phyloP scores from a whole-genome alignment of 371 early-diverging fungal species.

The Apophysomyces elegans region DNA sequence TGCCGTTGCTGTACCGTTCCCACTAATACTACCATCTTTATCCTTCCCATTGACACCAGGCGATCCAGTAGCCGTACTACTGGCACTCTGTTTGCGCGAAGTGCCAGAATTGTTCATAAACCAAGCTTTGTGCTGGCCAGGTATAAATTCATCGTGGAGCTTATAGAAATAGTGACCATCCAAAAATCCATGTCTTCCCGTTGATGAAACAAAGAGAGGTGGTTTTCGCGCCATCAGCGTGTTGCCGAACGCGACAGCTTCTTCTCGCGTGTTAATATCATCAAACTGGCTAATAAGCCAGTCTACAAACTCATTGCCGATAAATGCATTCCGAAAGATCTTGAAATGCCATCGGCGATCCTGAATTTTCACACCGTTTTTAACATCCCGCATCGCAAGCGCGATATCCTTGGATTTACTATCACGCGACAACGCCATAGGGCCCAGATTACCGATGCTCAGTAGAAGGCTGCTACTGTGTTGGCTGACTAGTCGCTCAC shows the following conservation, averaged over 20 bases:
- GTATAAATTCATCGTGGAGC: slow-evolving; percentile 66
- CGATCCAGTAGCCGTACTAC: slow-evolving; percentile 26
- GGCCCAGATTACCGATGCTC: slow-evolving; percentile 30
- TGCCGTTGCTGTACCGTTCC: neutral
- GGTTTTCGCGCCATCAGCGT: slow-evolving; percentile 72
- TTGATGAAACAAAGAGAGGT: slow-evolving; percentile 77
- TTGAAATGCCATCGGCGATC: slow-evolving; percentile 92
- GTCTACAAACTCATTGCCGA: slow-evolving; percentile 90
- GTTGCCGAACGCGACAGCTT: slow-evolving; percentile 87
- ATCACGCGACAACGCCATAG: slow-evolving; percentile 37
- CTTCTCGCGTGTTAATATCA: slow-evolving; percentile 80
- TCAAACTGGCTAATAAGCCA: slow-evolving; percentile 85
- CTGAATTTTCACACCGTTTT: slow-evolving; percentile 71
- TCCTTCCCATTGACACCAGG: slow-evolving; percentile 25
- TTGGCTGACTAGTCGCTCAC: neutral
- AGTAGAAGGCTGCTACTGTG: slow-evolving; percentile 31
- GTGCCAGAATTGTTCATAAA: slow-evolving; percentile 23
- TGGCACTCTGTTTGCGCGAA: slow-evolving; percentile 31
- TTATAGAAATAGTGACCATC: slow-evolving; percentile 95
- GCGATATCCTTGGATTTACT: slow-evolving; percentile 71
- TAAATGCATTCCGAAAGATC: slow-evolving; percentile 75
- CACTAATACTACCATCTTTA: slow-evolving; percentile 15
- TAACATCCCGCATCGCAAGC: slow-evolving; percentile 73
- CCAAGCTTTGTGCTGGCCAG: slow-evolving; percentile 44
- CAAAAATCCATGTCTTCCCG: slow-evolving; percentile 73